A percentile compares a stretch with the other conserved stretches of the same genome.
phyloP scores from a whole-genome alignment of 768 basidiomycete genomes.

The Leccinellum albellum region DNA sequence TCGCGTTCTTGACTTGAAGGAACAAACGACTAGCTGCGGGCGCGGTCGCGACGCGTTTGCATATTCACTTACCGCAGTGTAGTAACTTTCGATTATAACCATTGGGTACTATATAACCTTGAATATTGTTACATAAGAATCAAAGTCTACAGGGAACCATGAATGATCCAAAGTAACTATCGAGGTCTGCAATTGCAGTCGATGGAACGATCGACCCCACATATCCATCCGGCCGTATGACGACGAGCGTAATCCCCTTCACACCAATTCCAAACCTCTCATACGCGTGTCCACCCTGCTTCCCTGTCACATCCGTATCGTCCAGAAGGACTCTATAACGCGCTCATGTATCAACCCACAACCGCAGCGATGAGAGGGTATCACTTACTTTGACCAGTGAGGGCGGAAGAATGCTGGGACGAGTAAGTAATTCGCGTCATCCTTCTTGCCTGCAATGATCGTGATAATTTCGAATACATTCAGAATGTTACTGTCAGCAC shows the following conservation, averaged over 20 bases:
- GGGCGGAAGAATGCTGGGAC: background rate
- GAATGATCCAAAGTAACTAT: background rate
- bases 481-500: background rate
- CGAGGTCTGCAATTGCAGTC: background rate
- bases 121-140: too few relatives aligned
- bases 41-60: slow-evolving; percentile 10
- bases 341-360: background rate
- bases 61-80: slow-evolving; percentile 9
- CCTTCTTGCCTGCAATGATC: background rate
- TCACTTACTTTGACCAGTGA: background rate
- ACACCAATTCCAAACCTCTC: background rate
- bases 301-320: background rate
- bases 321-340: background rate
- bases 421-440: background rate
- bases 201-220: background rate
- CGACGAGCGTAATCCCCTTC: background rate
- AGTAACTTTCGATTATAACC: too few relatives aligned
- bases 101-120: too few relatives aligned
- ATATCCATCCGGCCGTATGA: background rate
- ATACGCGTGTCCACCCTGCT: background rate
- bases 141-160: background rate
- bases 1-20: background rate
- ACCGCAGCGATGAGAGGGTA: background rate
- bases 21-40: slow-evolving; percentile 11
- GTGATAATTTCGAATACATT: background rate